Base-by-base conservation (phyloP, 2,329 filamentous ascomycete genomes). In the Zymoseptoria crescenta region DNA sequence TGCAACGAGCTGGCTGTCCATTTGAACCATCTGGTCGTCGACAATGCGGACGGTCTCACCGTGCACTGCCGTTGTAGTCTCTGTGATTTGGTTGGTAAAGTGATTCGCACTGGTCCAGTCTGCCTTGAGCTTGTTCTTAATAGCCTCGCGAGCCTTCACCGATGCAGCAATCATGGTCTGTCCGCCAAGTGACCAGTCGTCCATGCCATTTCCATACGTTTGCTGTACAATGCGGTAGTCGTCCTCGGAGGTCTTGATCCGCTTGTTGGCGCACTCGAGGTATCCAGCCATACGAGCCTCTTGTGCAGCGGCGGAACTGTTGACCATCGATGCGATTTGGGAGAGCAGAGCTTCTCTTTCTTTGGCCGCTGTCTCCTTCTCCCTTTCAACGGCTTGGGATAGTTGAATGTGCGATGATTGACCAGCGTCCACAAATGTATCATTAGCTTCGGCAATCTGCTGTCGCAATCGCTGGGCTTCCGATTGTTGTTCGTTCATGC, bases 11-110 rank as follows among this genome's bases (percentile, higher is more conserved):
- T 97, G 91, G n/a, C 81, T 82, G 61, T 89, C 87, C 70, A 99
- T 87, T 65, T 96, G 89, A 58, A 83, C 82, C 76, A 95, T 89
- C 75, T 99, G 94, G 59, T 88, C 87, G 69, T 93, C 89, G 10
- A 97, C 92, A 59, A 95, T 93, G 6, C 87, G 87, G 29, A 96
- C 85, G 0, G 93, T 96, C 74, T 96, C 89, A 35, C 88, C 87
- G 66, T 99, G 92, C 1, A 97, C 91, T 2, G 89, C 89, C 67
- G 89, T 88, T 0, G 93, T 92, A 0, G 89, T 89, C 7, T 83
- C 81, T 66, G 93, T 89, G 67, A 99, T 93, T 5, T 87, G 86
- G n/a, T 81, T 85, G 67, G 91, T 95, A 69, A 89, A 87, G 59
- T 88, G 82, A 67, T 90, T 89, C 45, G 93, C 90, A 29, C 78